phyloP scores from a whole-genome alignment of 208 protist genomes.

The Trypanosoma mega region DNA sequence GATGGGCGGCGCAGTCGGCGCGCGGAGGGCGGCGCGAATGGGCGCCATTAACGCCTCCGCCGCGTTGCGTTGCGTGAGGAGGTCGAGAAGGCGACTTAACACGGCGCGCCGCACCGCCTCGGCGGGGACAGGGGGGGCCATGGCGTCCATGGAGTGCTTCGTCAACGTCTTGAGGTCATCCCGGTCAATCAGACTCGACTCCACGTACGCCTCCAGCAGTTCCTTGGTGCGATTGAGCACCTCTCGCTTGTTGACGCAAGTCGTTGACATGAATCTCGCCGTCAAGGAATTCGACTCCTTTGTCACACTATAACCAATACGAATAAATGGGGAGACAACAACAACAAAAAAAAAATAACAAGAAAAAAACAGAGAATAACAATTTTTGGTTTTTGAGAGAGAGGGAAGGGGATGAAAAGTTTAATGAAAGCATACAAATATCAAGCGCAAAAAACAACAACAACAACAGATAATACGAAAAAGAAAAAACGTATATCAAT shows the following conservation, averaged over 20 bases:
- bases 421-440: no score
- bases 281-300: not conserved
- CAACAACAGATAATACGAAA: no score
- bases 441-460: no score
- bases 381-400: no score
- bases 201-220: conserved; percentile 45
- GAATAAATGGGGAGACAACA: conserved; percentile 3
- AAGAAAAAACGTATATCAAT: no score
- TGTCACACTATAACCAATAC: not conserved
- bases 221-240: conserved; percentile 66
- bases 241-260: conserved; percentile 60
- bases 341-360: conserved; percentile 20
- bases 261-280: conserved; percentile 19
- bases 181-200: conserved; percentile 48
- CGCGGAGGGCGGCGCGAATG: conserved; percentile 4
- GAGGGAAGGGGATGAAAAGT: no score
- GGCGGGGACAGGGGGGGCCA: conserved; percentile 29
- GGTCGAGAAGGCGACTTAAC: conserved; percentile 19
- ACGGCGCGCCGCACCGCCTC: conserved; percentile 5
- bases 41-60: conserved; percentile 24
- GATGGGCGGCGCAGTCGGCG: not conserved
- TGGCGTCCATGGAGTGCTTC: conserved; percentile 39
- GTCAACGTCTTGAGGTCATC: conserved; percentile 62
- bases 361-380: conserved; percentile 9
- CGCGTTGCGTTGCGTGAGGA: conserved; percentile 17